Evolutionary conservation across 768 basidiomycete species (phyloP), one percentile per base, ranked within the genome.

Genomic region (Naganishia antarctica): DNA sequence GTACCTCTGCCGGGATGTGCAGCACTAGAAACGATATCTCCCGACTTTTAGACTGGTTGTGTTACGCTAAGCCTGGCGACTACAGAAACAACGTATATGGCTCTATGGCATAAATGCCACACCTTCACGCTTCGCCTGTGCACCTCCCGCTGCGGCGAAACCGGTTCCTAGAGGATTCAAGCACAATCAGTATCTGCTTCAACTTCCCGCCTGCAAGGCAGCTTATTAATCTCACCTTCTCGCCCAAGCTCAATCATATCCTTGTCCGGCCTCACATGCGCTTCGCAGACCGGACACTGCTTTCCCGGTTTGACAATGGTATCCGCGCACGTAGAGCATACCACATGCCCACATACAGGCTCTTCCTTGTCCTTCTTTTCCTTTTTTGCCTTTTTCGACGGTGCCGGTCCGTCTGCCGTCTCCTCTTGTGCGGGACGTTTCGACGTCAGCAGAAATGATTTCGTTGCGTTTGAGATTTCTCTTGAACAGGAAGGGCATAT

Each of bases 401-500:
- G 53, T 50, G 48, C 48, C 12, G 62, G 49, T 29, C 60, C 60
- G 15, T 58, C 45, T 6, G 51, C n/a, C 15, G 53, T 3, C 11
- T 50, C 25, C 6, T 43, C 50, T 21, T 46, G 29, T 5, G 66
- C 60, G 0, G 75, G 69, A 43, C 60, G 45, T 32, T 67, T 63
- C 2, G 76, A 77, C 6, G 60, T 66, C n/a, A 66, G 60, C 9
- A 71, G 60, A n/a, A 71, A 62, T 32, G 68, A 63, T 13, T 53
- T 59, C 23, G 83, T 80, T 66, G 83, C 90, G 73, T 93, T 94
- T 0, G 90, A 89, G 23, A 97, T 79, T 28, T 80, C 80, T 74
- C 87, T 88, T 78, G 89, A 91, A 80, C 90, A 99, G 37, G 87
- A 89, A 4, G 87, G 91, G 71, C 89, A 96, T 76, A 89, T 89